Evolutionary conservation across 1,139 yeast genomes (phyloP).

Genomic region (Casaregolazyma lundiana): DNA sequence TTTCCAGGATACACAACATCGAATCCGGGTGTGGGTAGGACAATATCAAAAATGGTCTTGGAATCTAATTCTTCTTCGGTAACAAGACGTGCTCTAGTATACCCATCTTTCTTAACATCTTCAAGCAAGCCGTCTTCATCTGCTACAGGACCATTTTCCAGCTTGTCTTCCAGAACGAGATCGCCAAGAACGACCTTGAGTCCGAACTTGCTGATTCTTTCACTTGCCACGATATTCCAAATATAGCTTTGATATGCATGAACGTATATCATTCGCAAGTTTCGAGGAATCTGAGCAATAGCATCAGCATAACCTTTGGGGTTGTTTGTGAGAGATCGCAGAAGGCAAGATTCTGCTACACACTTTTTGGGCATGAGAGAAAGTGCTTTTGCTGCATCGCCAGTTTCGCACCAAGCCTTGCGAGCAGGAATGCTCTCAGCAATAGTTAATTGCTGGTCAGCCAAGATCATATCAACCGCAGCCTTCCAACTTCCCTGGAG

Average conservation of each 20-base stretch:
- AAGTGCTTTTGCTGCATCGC: conserved; percentile 60
- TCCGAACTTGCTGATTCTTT: conserved; percentile 70
- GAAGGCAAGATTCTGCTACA: conserved; percentile 74
- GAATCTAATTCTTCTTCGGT: conserved; percentile 68
- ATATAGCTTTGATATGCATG: conserved; percentile 96
- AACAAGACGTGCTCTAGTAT: conserved; percentile 61
- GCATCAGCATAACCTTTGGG: conserved; percentile 62
- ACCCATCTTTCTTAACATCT: conserved; percentile 54
- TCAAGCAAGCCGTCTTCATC: conserved; percentile 56
- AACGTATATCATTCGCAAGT: conserved; percentile 87
- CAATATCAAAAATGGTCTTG: conserved; percentile 74
- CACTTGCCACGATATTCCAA: conserved; percentile 86
- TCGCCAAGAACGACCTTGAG: conserved; percentile 74
- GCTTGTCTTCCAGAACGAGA: conserved; percentile 49
- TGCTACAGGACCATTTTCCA: conserved; percentile 30
- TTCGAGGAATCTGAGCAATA: conserved; percentile 88
- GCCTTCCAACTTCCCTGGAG: conserved; percentile 71
- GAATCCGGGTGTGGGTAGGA: conserved; percentile 92
- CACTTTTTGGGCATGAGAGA: conserved; percentile 80
- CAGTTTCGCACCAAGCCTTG: conserved; percentile 71
- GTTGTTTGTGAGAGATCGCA: conserved; percentile 50
- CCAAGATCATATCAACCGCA: conserved; percentile 71
- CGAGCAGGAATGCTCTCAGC: conserved; percentile 84
- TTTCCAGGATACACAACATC: conserved; percentile 80
- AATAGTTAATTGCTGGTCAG: conserved; percentile 78